A percentile compares a stretch with the other conserved stretches of the same genome.
Conservation (phyloP, 2,329 filamentous ascomycete genomes). For the Zymoseptoria ardabiliae region DNA sequence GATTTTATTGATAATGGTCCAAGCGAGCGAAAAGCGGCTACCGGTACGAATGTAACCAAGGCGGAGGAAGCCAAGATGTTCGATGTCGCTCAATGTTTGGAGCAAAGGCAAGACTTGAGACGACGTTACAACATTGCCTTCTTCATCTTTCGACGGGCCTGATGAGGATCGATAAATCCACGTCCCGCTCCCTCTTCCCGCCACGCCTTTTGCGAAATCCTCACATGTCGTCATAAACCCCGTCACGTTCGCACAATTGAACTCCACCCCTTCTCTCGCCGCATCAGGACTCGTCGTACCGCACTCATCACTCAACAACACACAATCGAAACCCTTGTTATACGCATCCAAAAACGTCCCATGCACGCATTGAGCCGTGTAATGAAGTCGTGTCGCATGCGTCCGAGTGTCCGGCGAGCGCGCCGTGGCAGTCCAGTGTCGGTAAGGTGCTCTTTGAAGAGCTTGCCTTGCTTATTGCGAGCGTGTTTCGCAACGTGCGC, state of each 20-base stretch:
- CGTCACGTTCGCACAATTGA: slow-evolving; percentile 30
- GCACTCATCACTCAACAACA: slow-evolving; percentile 49
- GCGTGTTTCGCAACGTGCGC: no score
- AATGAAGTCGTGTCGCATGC: no score
- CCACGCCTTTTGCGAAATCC: slow-evolving; percentile 24
- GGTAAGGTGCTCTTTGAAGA: no score
- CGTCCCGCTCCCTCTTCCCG: slow-evolving; percentile 1
- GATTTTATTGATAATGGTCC: background rate
- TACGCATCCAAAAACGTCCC: slow-evolving; percentile 51
- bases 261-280: slow-evolving; percentile 31
- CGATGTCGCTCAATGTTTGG: background rate
- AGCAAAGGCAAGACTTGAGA: background rate
- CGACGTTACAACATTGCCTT: background rate
- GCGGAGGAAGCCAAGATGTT: background rate
- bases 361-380: slow-evolving; percentile 55
- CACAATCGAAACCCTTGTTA: slow-evolving; percentile 48
- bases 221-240: slow-evolving; percentile 28
- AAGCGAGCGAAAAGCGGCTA: background rate
- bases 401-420: no score
- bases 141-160: background rate
- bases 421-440: no score
- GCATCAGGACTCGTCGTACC: slow-evolving; percentile 43
- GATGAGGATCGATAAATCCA: background rate
- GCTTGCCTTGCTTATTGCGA: no score
- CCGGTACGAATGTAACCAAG: background rate